phyloP scores from a whole-genome alignment of 2,329 filamentous ascomycete genomes.

The Alternaria brassicicola region DNA sequence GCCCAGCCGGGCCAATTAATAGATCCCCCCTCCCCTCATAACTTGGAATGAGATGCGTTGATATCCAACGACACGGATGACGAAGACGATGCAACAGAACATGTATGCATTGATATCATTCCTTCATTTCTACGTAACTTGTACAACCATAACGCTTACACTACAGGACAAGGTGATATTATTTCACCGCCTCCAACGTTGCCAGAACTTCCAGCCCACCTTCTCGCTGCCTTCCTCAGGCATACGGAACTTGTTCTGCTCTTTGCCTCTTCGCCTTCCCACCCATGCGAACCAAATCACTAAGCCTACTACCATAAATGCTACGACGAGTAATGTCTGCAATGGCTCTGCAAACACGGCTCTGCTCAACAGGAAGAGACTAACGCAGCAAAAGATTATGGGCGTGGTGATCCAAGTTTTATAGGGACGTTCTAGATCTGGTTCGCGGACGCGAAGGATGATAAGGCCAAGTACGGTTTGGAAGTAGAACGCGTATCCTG shows the following conservation, averaged over 20 bases:
- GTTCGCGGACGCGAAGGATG: constrained; percentile 84
- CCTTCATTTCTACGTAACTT: constrained; percentile 2
- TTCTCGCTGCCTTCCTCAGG: constrained; percentile 26
- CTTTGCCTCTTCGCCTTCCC: constrained; percentile 54
- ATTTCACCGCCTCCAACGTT: constrained; percentile 45
- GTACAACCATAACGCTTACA: not conserved
- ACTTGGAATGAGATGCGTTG: not conserved
- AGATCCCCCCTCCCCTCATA: not conserved
- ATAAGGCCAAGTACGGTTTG: constrained; percentile 92
- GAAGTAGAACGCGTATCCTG: constrained; percentile 97
- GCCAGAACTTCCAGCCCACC: constrained; percentile 56
- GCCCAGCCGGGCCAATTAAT: not conserved
- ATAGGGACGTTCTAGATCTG: constrained; percentile 86
- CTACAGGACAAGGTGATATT: not conserved
- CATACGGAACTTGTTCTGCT: constrained; percentile 34
- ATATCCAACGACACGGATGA: not conserved
- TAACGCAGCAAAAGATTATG: constrained; percentile 98
- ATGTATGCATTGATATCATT: not conserved
- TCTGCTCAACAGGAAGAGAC: constrained; percentile 84
- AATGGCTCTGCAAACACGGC: constrained; percentile 89
- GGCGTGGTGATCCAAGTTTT: constrained; percentile 96
- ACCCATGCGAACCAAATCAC: constrained; percentile 91
- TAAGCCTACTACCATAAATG: constrained; percentile 81
- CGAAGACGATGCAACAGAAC: not conserved
- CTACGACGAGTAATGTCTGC: constrained; percentile 86